phyloP scores from a whole-genome alignment of 139 green algal species.

The Tetradesmus obliquus region DNA sequence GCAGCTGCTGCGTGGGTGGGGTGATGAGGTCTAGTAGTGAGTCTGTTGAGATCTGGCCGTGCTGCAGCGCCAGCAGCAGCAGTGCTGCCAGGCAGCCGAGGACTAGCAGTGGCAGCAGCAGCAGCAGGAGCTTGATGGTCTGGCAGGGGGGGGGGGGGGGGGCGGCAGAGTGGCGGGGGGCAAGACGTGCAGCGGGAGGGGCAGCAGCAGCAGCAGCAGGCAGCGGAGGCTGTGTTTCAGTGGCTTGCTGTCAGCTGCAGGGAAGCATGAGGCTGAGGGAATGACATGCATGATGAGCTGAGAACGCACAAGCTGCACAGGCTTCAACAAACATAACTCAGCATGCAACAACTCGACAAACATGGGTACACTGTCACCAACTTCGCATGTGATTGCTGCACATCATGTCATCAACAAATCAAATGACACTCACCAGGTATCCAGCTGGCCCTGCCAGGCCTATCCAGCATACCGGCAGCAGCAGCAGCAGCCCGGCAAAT shows the following conservation, averaged over 20 bases:
- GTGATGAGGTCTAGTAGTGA: background rate
- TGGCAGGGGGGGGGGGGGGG: background rate
- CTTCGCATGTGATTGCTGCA: background rate
- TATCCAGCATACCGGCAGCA: constrained; percentile 14
- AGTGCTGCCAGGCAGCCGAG: background rate
- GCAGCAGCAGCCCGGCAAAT: constrained; percentile 13
- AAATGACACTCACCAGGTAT: background rate
- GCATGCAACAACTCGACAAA: background rate
- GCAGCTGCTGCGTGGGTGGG: background rate
- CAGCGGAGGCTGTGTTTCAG: background rate
- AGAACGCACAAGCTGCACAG: no score
- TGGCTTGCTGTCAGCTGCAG: no score
- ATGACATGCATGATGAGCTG: no score
- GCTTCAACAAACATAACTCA: background rate
- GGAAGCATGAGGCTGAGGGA: no score
- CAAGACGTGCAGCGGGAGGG: background rate
- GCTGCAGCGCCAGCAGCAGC: background rate
- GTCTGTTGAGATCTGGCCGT: background rate
- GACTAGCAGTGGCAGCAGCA: background rate
- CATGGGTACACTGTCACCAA: background rate
- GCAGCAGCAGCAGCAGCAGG: constrained; percentile 28
- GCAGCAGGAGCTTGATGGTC: background rate
- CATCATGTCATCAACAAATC: background rate
- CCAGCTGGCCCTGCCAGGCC: background rate
- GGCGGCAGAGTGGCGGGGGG: background rate